Evolutionary conservation across 192 early-diverging fungal species (phyloP), one percentile per base, ranked within the genome.

Genomic region (Linnemannia exigua): DNA sequence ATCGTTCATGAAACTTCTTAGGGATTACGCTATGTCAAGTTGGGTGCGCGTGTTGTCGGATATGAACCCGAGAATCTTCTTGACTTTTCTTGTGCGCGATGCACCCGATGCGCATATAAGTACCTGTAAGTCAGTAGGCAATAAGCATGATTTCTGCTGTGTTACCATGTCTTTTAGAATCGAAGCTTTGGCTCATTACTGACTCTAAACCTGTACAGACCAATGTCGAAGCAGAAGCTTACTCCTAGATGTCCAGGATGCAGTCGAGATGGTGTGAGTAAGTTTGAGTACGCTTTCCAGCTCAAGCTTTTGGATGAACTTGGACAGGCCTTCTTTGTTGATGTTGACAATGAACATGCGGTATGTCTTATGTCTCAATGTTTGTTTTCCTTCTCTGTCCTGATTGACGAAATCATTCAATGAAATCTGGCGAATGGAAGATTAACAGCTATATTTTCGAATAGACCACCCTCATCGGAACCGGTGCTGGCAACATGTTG

Each of bases 251-350:
- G 58, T 33, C 58, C 58, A 25, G 58, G 58, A 1, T 51, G 28
- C 61, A 31, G 12, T 19, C 47, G 8, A 58, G 15, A 44, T 76
- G 47, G n/a, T 14, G 54, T 51, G 14, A 37, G 46, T 11, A 46
- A 61, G 2, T 79, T 71, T 37, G 50, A 75, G 11, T 75, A 76
- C 47, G 16, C 20, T 0, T 85, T 85, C 77, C 71, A 70, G 54
- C 67, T 85, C 41, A 35, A 37, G 14, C 28, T 85, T 1, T 36
- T 44, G 51, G 82, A 85, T 22, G 82, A 79, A 19, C 28, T 85
- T 16, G 28, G 66, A 1, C 77, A 85, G 74, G 19, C 7, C 0
- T 70, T 50, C 41, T 8, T 61, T 36, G 82, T 79, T 14, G 22
- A 74, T 31, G 73, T 85, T 22, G 77, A 79, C n/a, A 46, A 79